A percentile compares a stretch with the other conserved stretches of the same genome.
These are phyloP conservation scores for Stentor roeselii DNA, from an alignment of 73 alveolate species.

Conservation along the genomic window DNA sequence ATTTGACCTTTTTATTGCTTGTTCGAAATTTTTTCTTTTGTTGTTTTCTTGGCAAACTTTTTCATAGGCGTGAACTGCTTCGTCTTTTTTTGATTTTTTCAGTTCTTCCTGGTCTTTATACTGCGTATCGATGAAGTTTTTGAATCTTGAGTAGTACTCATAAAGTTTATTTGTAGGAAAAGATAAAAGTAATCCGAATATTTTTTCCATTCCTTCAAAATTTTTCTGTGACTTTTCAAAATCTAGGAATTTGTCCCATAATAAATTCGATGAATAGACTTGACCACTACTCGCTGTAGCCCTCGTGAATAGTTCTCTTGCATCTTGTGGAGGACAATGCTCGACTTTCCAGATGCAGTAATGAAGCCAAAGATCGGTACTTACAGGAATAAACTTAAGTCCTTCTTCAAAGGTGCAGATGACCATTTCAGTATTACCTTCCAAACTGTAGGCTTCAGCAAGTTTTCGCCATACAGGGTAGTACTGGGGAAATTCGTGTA, in stretches of 20 bases:
- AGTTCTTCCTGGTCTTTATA: constrained; percentile 10
- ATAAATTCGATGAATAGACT: constrained; percentile 3
- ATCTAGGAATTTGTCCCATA: constrained; percentile 29
- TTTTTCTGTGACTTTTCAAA: constrained; percentile 26
- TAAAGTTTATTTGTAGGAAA: constrained; percentile 20
- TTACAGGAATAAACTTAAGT: neutral
- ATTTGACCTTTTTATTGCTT: constrained; percentile 25
- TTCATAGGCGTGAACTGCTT: constrained; percentile 1
- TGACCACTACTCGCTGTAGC: constrained; percentile 15
- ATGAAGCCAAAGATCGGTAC: constrained; percentile 26
- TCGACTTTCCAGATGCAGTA: constrained; percentile 30
- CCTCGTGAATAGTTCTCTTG: constrained; percentile 1
- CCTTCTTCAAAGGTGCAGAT: constrained; percentile 8
- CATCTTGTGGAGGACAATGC: neutral
- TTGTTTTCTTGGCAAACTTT: constrained; percentile 9
- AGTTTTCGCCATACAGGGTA: constrained; percentile 23
- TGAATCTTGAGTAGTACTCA: constrained; percentile 24
- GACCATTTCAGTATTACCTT: constrained; percentile 19
- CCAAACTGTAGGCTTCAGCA: constrained; percentile 22
- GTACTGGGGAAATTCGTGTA: constrained; percentile 27
- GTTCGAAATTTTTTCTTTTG: constrained; percentile 27
- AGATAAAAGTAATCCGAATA: neutral
- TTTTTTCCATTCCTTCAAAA: neutral
- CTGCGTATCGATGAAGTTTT: constrained; percentile 24
- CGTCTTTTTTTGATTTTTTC: neutral